Evolutionary conservation across 2,329 filamentous ascomycete genomes (phyloP), one percentile per base, ranked within the genome.

Genomic region (Cladophialophora psammophila): DNA sequence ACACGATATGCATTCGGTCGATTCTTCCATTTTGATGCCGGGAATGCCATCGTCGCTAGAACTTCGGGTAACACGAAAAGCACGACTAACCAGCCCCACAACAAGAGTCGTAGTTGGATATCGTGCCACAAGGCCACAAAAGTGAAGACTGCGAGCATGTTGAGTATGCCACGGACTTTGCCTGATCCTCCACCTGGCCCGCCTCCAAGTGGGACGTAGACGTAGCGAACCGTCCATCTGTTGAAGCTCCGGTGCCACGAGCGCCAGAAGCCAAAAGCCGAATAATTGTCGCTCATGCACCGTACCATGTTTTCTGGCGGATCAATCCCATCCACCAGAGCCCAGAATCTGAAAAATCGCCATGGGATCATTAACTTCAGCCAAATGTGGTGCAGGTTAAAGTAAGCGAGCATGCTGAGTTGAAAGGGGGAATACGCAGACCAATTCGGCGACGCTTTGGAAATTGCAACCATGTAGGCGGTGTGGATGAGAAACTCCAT

Each of bases 121-220:
- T 99, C 95, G 80, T 99, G 95, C 95, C 95, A 99, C 34, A 99
- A 83, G 0, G 95, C 96, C 31, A 99, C 95, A 75, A 99, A 99
- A 0, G 93, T 97, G 77, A 99, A 99, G 36, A 97, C 92, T 4
- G 90, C 81, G 1, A 96, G 82, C 77, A 93, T 95, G 64, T 94
- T 97, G 60, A 88, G 74, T 2, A 94, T 83, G 0, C 88, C 89
- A 48, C 85, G 78, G 15, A 86, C 82, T 53, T 85, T 87, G 20
- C 74, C 74, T 38, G 71, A 71, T n/a, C 63, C 72, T 32, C 66
- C 74, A 32, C 73, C 75, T 40, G 76, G 73, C 3, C 80, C 80
- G 48, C 82, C 84, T 42, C 95, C 95, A 0, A 99, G 85, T 0
- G 95, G 95, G 3, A 98, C 85, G 79, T 96, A 99, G 70, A 99